Conservation (phyloP, 305 asterid genomes). For the Solanum chacoense region DNA sequence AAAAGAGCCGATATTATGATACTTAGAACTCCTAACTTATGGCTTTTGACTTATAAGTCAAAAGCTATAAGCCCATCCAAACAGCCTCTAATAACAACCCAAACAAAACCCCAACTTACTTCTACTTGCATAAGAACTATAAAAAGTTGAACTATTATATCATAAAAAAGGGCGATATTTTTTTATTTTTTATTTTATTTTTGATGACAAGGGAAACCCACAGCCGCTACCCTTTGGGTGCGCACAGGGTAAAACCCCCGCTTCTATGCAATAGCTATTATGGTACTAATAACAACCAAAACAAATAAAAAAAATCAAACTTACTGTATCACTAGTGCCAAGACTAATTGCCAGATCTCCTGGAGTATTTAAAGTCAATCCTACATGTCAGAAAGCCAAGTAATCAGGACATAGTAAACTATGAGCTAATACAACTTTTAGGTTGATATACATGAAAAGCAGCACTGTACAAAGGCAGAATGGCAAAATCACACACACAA, state of each 20-base stretch:
- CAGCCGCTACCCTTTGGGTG: no score
- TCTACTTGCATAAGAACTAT: neutral
- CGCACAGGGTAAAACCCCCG: no score
- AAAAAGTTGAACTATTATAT: neutral
- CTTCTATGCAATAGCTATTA: no score
- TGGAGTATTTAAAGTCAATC: conserved; percentile 58
- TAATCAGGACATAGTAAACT: neutral
- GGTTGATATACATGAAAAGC: neutral
- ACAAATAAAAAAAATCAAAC: neutral
- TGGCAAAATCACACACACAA: neutral
- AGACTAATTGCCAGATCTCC: conserved; percentile 76
- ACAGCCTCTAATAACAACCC: neutral
- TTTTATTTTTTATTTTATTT: no score
- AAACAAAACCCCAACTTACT: neutral
- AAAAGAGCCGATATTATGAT: neutral
- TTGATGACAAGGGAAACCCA: no score
- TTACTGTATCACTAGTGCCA: conserved; percentile 83
- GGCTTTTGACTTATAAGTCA: neutral
- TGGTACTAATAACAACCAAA: neutral
- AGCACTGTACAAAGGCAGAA: neutral
- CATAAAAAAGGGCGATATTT: neutral
- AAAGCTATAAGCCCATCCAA: neutral
- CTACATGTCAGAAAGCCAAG: conserved; percentile 13
- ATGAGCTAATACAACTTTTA: neutral
- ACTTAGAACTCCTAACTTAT: neutral